Evolutionary conservation across 257 asterid species (phyloP).

Genomic region (Solanum sparsipilum): DNA sequence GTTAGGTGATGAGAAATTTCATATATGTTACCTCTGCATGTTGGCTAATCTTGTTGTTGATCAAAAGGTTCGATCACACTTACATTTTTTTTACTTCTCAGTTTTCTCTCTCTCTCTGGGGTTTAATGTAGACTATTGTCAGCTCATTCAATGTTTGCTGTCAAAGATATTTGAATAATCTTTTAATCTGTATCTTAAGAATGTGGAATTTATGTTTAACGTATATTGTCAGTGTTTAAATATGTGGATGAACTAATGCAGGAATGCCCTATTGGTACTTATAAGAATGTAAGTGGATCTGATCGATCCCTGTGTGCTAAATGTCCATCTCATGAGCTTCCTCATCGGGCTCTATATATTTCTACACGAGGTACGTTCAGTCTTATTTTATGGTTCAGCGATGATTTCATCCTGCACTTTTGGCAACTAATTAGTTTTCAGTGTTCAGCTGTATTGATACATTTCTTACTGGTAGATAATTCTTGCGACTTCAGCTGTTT

Average conservation of each 20-base stretch:
- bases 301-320: slow-evolving; percentile 44
- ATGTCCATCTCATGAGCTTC: slow-evolving; percentile 67
- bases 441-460: background rate
- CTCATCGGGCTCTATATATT: slow-evolving; percentile 55
- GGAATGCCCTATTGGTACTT: slow-evolving; percentile 94
- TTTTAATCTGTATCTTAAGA: background rate
- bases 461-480: background rate
- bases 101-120: background rate
- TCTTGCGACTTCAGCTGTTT: background rate
- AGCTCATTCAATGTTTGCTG: background rate
- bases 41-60: background rate
- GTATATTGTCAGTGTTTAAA: background rate
- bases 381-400: background rate
- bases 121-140: background rate
- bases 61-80: background rate
- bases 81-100: background rate
- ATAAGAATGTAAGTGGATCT: slow-evolving; percentile 72
- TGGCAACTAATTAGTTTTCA: background rate
- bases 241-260: slow-evolving; percentile 21
- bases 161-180: background rate
- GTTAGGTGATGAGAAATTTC: background rate
- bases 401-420: background rate
- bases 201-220: background rate
- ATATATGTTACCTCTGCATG: background rate
- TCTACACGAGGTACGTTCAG: slow-evolving; percentile 52